These are phyloP conservation scores for Rutstroemia sydowiana DNA, from an alignment of 2,329 filamentous ascomycete species.

Conservation along the genomic window DNA sequence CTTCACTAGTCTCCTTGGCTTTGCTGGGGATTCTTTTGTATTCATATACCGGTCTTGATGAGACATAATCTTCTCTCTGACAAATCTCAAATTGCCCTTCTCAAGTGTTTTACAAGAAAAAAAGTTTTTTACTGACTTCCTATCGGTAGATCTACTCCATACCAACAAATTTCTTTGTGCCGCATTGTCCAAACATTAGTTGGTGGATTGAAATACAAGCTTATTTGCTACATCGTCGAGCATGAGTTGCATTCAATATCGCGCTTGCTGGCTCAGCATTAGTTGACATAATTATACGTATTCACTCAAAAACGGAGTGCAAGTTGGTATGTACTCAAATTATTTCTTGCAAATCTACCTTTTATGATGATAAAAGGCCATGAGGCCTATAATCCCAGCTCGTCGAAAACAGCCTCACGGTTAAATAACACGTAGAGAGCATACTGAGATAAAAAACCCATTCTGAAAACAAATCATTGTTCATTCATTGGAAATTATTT, in stretches of 20 bases:
- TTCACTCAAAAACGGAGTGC: neutral
- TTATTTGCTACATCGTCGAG: no score
- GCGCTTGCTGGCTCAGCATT: no score
- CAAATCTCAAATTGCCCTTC: neutral
- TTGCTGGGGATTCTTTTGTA: conserved; percentile 26
- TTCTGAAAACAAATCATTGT: conserved; percentile 23
- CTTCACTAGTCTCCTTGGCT: conserved; percentile 26
- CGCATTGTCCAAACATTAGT: no score
- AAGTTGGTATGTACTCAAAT: neutral
- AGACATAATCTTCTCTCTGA: conserved; percentile 49
- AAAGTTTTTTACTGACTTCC: neutral
- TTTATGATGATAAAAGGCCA: conserved; percentile 98
- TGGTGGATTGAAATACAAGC: no score
- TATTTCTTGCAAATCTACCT: conserved; percentile 25
- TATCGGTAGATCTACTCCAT: no score
- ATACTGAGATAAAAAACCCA: conserved; percentile 69
- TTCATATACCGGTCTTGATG: conserved; percentile 36
- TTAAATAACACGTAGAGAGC: conserved; percentile 69
- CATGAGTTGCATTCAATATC: no score
- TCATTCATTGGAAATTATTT: neutral
- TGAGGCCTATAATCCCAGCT: conserved; percentile 98
- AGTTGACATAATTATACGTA: no score
- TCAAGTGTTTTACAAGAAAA: no score
- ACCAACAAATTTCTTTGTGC: no score
- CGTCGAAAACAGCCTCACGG: conserved; percentile 90